Percentiles rank a stretch among this genome's conserved stretches.
phyloP scores from a whole-genome alignment of 2,329 filamentous ascomycete genomes.

The Microdochium trichocladiopsis region DNA sequence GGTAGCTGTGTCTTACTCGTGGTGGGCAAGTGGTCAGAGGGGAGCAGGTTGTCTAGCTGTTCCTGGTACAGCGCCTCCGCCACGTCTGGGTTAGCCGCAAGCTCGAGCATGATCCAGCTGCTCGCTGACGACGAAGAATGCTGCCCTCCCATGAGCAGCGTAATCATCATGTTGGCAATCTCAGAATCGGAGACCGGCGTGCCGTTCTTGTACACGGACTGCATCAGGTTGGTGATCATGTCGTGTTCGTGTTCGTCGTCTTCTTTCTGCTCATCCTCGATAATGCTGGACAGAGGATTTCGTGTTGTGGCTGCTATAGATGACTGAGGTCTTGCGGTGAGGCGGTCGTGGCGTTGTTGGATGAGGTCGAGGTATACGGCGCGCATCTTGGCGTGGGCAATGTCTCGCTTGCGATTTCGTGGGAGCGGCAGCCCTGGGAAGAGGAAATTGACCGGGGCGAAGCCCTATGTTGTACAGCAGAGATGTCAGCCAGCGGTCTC shows the following conservation, averaged over 20 bases:
- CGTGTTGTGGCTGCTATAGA: too few relatives aligned
- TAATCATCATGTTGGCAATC: constrained; percentile 82
- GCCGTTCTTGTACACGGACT: constrained; percentile 69
- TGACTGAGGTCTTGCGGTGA: too few relatives aligned
- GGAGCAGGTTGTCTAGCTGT: constrained; percentile 43
- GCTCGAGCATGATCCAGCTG: constrained; percentile 68
- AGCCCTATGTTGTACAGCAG: constrained; percentile 44
- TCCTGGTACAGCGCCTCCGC: constrained; percentile 65
- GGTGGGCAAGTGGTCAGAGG: neutral
- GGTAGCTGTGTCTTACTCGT: constrained; percentile 27
- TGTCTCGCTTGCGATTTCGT: constrained; percentile 65
- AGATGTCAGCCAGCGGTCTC: neutral
- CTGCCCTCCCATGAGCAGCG: constrained; percentile 76
- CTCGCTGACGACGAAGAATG: constrained; percentile 74
- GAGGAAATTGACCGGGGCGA: constrained; percentile 76
- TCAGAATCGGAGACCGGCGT: constrained; percentile 63
- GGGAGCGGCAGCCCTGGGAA: constrained; percentile 73
- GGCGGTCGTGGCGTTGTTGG: constrained; percentile 47
- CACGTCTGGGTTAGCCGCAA: constrained; percentile 64
- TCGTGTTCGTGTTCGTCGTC: constrained; percentile 36
- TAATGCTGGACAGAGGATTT: too few relatives aligned
- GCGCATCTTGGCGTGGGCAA: constrained; percentile 63
- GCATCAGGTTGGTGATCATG: constrained; percentile 78
- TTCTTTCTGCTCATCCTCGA: neutral
- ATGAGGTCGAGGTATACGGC: constrained; percentile 67